A percentile compares a stretch with the other conserved stretches of the same genome.
Evolutionary conservation across 1,139 yeast species (phyloP).

Genomic region (Yamadazyma dushanensis): DNA sequence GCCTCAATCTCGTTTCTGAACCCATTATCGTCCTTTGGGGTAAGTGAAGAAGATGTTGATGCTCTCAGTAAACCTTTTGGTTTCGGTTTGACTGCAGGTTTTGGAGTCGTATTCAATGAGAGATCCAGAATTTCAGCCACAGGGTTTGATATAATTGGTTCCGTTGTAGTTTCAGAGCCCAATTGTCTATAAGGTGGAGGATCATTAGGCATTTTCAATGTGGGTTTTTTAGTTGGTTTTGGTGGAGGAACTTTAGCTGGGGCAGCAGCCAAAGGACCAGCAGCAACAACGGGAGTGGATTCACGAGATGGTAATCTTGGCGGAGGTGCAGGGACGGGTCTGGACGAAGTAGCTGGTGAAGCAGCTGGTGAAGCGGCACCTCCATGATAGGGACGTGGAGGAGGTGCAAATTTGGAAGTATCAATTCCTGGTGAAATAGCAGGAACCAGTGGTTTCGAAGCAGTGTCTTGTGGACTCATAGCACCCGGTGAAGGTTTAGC

Average conservation of each 20-base stretch:
- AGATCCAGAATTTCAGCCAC: constrained; percentile 2
- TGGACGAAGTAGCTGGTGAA: constrained; percentile 2
- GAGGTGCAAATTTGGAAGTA: constrained; percentile 17
- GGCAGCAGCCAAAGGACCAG: no score
- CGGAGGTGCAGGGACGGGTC: constrained; percentile 13
- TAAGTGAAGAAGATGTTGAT: constrained; percentile 5
- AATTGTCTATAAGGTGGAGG: constrained; percentile 29
- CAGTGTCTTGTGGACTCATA: background rate
- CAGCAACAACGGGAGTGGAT: background rate
- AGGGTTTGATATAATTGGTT: background rate
- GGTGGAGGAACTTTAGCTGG: constrained; percentile 44
- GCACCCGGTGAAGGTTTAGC: constrained; percentile 11
- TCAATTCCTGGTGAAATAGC: constrained; percentile 15
- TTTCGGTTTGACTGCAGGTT: constrained; percentile 4
- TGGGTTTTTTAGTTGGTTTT: constrained; percentile 35
- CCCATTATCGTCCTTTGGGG: background rate
- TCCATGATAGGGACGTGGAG: constrained; percentile 18
- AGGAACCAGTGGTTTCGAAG: constrained; percentile 10
- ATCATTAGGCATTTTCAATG: constrained; percentile 15
- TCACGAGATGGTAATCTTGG: constrained; percentile 16
- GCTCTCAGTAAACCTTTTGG: constrained; percentile 9
- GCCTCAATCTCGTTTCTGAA: constrained; percentile 10
- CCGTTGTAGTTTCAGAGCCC: background rate
- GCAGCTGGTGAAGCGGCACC: constrained; percentile 11
- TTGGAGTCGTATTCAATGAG: background rate